phyloP scores from a whole-genome alignment of 2,329 filamentous ascomycete genomes.

The Alternaria ethzedia region DNA sequence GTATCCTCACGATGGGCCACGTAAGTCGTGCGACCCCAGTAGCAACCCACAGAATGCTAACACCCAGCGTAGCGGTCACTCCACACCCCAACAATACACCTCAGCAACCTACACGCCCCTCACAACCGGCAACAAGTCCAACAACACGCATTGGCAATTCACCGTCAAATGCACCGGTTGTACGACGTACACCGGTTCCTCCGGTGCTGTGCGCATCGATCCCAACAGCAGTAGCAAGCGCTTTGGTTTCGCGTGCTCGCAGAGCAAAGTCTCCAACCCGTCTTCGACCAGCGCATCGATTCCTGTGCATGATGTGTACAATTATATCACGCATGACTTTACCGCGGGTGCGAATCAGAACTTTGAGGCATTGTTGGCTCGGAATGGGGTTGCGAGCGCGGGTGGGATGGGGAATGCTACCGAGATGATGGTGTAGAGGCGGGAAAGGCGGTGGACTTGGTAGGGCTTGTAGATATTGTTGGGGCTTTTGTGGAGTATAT shows the following conservation, averaged over 20 bases:
- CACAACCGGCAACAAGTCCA: slow-evolving; percentile 33
- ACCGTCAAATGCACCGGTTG: slow-evolving; percentile 41
- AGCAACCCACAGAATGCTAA: not conserved
- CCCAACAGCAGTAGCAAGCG: slow-evolving; percentile 24
- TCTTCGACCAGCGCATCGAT: slow-evolving; percentile 28
- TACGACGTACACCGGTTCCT: slow-evolving; percentile 28
- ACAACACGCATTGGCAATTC: slow-evolving; percentile 42
- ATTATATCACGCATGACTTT: slow-evolving; percentile 41
- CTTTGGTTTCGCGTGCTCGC: slow-evolving; percentile 33
- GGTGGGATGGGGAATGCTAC: not conserved
- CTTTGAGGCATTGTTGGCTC: slow-evolving; percentile 29
- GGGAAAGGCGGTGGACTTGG: too few relatives aligned
- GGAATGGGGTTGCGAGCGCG: slow-evolving; percentile 26
- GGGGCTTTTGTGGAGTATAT: not conserved
- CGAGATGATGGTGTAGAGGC: not conserved
- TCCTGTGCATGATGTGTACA: slow-evolving; percentile 35
- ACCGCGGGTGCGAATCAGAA: slow-evolving; percentile 30
- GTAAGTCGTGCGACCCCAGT: slow-evolving; percentile 19
- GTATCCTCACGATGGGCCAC: slow-evolving; percentile 40
- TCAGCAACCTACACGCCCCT: slow-evolving; percentile 33
- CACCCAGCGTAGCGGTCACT: slow-evolving; percentile 23
- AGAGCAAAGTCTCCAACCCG: slow-evolving; percentile 27
- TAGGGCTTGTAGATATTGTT: not conserved
- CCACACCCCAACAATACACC: slow-evolving; percentile 29
- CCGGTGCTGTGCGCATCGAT: slow-evolving; percentile 23